Evolutionary conservation across 257 asterid species (phyloP), one percentile per base, ranked within the genome.

Genomic region (Plantago elongata): DNA sequence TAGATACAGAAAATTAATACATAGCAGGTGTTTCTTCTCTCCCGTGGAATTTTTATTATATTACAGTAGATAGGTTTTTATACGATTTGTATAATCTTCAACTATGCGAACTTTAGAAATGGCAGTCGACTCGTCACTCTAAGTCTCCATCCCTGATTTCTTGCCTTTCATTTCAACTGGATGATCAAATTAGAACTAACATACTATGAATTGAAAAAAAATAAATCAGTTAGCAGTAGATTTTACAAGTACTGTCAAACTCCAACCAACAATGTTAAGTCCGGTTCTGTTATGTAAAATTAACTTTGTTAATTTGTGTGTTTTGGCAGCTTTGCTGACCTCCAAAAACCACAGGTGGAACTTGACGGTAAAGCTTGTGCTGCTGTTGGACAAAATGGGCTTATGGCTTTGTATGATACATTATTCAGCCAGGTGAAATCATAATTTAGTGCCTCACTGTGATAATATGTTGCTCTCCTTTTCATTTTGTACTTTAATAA

Each of bases 331-430:
- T 92, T 92, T 65, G 96, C 97, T 4, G 99, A 86, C 76, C 97
- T 92, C 67, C 97, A 92, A 80, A 93, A 89, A 80, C 99, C 95
- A n/a, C 96, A 93, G 73, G 64, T 68, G 71, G 99, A 93, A 63
- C 94, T 93, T 69, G 97, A 87, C 51, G 99, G 99, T 70, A 93
- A 93, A 79, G 97, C 96, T 63, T 93, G 99, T 74, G 97, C 99
- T 3, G 99, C 95, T 55, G 97, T 93, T 54, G 99, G 99, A 55
- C 99, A 93, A 77, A 93, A 89, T 69, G 95, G 96, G 65, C 96
- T 93, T 63, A 84, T 93, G 97, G 94, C 99, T 72, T 81, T 89
- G 50, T 93, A 93, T 68, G 99, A 93, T 69, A 81, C 87, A 45
- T 79, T 93, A 72, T 93, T 93, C 82, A 87, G 94, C 77, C 97